Base-by-base conservation (phyloP, 805 yeast genomes). In the Blastobotrys robertii region DNA sequence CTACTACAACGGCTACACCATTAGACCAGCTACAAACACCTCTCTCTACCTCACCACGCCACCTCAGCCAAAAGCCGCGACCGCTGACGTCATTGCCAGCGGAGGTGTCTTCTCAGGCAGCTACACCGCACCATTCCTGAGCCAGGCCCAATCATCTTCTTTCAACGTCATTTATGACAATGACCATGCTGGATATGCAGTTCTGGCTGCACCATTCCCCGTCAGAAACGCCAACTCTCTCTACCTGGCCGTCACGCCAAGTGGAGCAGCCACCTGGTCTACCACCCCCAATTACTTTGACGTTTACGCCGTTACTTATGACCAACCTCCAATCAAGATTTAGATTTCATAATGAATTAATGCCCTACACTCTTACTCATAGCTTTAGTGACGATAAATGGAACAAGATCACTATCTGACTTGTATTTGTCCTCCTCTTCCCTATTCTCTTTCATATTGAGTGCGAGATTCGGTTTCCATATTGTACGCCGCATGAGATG, bases 191-290 rank as follows among this genome's bases (percentile, higher is more conserved):
- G 25, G 25, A 19, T 19, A 19, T 6, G 25, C 25, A 6, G 6
- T 19, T 19, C 25, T 19, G 25, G 25, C 25, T 4, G 25, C 25
- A 4, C 25, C 25, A 19, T 19, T 19, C 25, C 25, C 25, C 6
- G 25, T 19, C 6, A 19, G 25, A 6, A 19, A 19, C 25, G 25
- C 25, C 25, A 19, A 19, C 25, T 19, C 25, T 19, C 25, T 13
- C 30, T 41, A 41, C 36, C 14, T 41, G 9, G 31, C 44, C 10
- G 44, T 41, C 13, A 34, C 44, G 4, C 31, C 25, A 28, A 37
- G 22, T 13, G 44, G 44, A 12, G 44, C 40, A 4, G 44, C 37
- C 16, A 41, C 44, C 30, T 41, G 44, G 44, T 36, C 40, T 16
- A 29, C 44, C 13, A 41, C 40, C 7, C 44, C 44, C 8, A 36